These are phyloP conservation scores for Penicillium pancosmium DNA, from an alignment of 495 filamentous ascomycete genomes.

Conservation along the genomic window DNA sequence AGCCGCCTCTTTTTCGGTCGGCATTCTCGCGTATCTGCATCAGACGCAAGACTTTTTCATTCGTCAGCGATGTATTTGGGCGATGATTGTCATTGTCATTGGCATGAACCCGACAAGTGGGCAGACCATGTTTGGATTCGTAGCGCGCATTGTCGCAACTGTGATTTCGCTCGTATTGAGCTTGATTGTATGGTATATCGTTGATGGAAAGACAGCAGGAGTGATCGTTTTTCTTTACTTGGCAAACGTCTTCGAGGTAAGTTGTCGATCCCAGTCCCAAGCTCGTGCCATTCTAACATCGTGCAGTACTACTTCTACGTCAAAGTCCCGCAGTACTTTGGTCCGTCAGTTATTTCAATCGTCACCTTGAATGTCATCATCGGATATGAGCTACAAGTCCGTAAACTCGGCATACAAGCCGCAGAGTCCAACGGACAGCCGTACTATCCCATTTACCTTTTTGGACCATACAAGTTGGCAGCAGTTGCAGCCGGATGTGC, in stretches of 20 bases:
- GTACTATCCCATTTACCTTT: conserved; percentile 66
- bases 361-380: conserved; percentile 71
- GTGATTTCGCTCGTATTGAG: conserved; percentile 61
- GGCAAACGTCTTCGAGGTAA: conserved; percentile 62
- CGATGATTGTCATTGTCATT: conserved; percentile 74
- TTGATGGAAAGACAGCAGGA: conserved; percentile 61
- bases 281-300: neutral
- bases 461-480: conserved; percentile 71
- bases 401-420: conserved; percentile 58
- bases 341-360: conserved; percentile 63
- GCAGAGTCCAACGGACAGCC: conserved; percentile 66
- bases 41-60: conserved; percentile 68
- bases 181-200: conserved; percentile 75
- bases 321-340: conserved; percentile 62
- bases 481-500: conserved; percentile 67
- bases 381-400: conserved; percentile 73
- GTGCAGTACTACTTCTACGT: conserved; percentile 62
- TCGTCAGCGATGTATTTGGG: conserved; percentile 73
- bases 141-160: conserved; percentile 65
- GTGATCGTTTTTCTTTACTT: conserved; percentile 69
- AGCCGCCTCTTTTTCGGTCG: conserved; percentile 69
- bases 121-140: conserved; percentile 67
- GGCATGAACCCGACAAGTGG: conserved; percentile 63
- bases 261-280: neutral
- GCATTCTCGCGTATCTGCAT: conserved; percentile 67